A percentile compares a stretch with the other conserved stretches of the same genome.
Evolutionary conservation across 768 basidiomycete species (phyloP).

Genomic region (Ramaria sp.): DNA sequence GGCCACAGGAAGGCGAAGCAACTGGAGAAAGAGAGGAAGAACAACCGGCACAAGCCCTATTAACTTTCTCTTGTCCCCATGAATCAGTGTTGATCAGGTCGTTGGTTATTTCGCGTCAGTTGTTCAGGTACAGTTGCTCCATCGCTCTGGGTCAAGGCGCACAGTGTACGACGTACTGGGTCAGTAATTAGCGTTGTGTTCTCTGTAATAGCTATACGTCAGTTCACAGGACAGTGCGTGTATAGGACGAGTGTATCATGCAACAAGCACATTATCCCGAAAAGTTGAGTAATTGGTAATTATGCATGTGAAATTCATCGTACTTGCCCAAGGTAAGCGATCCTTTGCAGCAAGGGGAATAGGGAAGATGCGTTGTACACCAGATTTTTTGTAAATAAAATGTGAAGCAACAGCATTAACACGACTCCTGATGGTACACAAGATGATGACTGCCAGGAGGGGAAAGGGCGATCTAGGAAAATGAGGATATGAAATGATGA

Average conservation of each 20-base stretch:
- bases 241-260: neutral
- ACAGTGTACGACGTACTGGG: neutral
- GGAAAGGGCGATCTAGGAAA: neutral
- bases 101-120: neutral
- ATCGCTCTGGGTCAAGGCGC: neutral
- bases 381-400: neutral
- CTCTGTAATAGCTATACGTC: neutral
- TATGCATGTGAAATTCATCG: no score
- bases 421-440: neutral
- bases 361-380: no score
- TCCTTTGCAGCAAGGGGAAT: no score
- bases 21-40: constrained; percentile 90
- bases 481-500: constrained; percentile 18
- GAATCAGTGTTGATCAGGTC: neutral
- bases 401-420: neutral
- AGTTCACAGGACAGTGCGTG: neutral
- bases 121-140: neutral
- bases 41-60: constrained; percentile 70
- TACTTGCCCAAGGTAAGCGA: no score
- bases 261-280: no score
- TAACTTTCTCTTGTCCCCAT: constrained; percentile 19
- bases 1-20: constrained; percentile 87
- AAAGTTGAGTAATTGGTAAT: no score
- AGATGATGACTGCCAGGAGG: neutral
- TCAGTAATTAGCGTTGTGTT: neutral